Evolutionary conservation across 495 filamentous ascomycete genomes (phyloP).

Genomic region (Neurospora tetraspora): DNA sequence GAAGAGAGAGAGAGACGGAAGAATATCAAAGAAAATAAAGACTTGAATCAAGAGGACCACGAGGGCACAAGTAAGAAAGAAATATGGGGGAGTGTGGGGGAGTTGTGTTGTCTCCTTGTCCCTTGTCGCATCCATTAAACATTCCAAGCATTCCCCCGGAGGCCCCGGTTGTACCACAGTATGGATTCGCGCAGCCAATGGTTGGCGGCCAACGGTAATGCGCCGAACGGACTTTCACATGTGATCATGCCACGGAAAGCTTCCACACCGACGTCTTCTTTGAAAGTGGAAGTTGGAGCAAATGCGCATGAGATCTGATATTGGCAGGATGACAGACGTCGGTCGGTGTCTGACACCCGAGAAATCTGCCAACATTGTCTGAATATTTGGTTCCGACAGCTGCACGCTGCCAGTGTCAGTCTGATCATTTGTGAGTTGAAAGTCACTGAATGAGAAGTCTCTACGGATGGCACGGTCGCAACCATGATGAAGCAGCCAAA

Average conservation of each 20-base stretch:
- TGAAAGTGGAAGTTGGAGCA: neutral
- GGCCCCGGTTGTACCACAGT: neutral
- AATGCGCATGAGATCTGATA: neutral
- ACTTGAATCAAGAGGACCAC: neutral
- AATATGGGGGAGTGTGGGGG: neutral
- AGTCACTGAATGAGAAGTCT: neutral
- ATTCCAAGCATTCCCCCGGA: neutral
- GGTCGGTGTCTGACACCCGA: neutral
- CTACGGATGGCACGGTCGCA: neutral
- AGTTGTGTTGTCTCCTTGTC: neutral
- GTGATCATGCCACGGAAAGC: neutral
- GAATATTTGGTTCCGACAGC: neutral
- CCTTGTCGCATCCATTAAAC: neutral
- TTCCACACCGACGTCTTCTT: neutral
- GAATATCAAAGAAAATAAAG: neutral
- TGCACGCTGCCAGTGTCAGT: neutral
- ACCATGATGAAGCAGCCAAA: neutral
- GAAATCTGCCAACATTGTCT: neutral
- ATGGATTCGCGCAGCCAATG: neutral
- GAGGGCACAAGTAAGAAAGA: neutral
- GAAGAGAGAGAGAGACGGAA: neutral
- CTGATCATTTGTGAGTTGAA: neutral
- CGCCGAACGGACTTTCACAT: neutral
- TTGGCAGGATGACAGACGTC: neutral
- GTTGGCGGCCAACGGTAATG: neutral